Conservation (phyloP, 106 monocot species). For the Chionographis japonica region DNA sequence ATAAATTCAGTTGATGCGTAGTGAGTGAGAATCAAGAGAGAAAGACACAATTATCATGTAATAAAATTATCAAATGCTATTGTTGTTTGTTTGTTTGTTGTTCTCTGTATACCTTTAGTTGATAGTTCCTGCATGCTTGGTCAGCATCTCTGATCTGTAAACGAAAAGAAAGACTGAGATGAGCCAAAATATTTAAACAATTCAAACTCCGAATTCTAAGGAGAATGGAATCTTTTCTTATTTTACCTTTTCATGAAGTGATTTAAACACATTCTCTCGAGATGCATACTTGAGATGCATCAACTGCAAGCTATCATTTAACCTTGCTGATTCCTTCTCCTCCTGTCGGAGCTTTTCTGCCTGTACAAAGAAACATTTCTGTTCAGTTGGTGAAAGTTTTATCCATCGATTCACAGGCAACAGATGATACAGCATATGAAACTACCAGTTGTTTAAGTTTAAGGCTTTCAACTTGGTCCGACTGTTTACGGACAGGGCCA, state of each 20-base stretch:
- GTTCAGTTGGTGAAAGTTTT: neutral
- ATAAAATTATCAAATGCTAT: no score
- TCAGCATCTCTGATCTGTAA: conserved; percentile 53
- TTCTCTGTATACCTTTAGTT: conserved; percentile 39
- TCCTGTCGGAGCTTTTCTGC: conserved; percentile 69
- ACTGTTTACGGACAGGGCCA: conserved; percentile 74
- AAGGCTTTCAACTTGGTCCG: conserved; percentile 70
- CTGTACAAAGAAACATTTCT: conserved; percentile 21
- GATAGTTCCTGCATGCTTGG: conserved; percentile 47
- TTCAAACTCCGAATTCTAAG: no score
- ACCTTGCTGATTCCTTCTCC: conserved; percentile 70
- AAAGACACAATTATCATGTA: no score
- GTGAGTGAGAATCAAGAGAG: no score
- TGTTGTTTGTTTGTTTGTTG: no score
- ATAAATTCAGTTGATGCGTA: no score
- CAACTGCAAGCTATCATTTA: conserved; percentile 75
- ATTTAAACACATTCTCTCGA: conserved; percentile 69
- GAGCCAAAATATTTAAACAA: no score
- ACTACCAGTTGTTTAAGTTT: conserved; percentile 90
- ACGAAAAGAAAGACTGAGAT: neutral
- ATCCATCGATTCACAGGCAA: neutral
- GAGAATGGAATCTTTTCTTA: no score
- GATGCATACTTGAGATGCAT: conserved; percentile 79
- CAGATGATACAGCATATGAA: neutral
- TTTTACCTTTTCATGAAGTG: conserved; percentile 78